Percentiles rank a stretch among this genome's conserved stretches.
phyloP scores from a whole-genome alignment of 2,329 filamentous ascomycete species.

The Penicillium sp. region DNA sequence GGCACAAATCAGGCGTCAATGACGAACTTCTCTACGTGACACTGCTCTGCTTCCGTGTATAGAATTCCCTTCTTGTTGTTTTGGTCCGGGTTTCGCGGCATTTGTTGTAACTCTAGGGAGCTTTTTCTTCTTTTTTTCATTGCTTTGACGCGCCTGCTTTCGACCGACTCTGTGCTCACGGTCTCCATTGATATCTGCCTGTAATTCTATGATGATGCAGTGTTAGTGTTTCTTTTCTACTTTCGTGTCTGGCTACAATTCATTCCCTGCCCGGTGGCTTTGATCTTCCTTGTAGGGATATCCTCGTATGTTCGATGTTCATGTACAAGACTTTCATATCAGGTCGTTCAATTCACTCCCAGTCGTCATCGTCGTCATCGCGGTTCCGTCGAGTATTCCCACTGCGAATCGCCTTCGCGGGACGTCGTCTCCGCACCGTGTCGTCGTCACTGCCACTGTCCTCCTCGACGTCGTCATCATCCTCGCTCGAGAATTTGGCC shows the following conservation, averaged over 20 bases:
- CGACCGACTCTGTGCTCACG: constrained; percentile 23
- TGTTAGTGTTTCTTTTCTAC: constrained; percentile 21
- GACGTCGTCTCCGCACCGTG: constrained; percentile 10
- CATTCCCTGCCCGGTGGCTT: constrained; percentile 6
- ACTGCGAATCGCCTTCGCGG: constrained; percentile 30
- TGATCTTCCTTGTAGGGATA: not conserved
- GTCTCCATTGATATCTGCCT: constrained; percentile 26
- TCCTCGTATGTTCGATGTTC: not conserved
- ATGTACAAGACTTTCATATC: not conserved
- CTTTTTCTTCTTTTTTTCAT: constrained; percentile 13
- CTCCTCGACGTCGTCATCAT: constrained; percentile 24
- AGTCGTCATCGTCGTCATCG: constrained; percentile 41
- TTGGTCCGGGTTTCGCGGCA: constrained; percentile 24
- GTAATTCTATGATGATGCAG: constrained; percentile 38
- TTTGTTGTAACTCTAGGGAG: constrained; percentile 30
- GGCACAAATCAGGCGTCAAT: constrained; percentile 23
- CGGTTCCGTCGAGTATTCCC: constrained; percentile 26
- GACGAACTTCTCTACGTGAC: constrained; percentile 25
- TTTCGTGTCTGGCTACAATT: constrained; percentile 15
- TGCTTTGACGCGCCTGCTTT: constrained; percentile 2
- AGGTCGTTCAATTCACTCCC: constrained; percentile 40
- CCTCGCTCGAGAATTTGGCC: constrained; percentile 29
- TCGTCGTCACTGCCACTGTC: constrained; percentile 26
- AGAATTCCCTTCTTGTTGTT: constrained; percentile 27
- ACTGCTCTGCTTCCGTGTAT: constrained; percentile 32